Evolutionary conservation across 345 rosid genomes (phyloP), one percentile per base, ranked within the genome.

Genomic region (Capsella bursapastoris): DNA sequence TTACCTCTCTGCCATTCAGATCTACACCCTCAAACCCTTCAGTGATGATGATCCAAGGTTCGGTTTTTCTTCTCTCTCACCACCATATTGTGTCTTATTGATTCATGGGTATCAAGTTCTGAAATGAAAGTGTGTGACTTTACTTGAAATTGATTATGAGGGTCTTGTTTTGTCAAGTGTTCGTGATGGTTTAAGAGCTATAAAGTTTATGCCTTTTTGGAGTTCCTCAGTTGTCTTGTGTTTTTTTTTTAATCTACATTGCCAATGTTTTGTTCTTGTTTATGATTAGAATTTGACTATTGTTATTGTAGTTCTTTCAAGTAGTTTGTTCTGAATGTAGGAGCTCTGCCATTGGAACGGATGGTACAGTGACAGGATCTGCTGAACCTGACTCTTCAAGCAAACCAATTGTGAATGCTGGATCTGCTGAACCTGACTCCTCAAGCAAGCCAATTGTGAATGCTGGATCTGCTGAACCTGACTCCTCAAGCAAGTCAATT

Each of bases 1-100:
- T 41, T 9, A 28, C 3, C 79, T 75, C 68, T 75, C 79, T 9
- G 68, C 73, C 34, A 68, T 75, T 6, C 79, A 75, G 47, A 75
- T 75, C 73, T 75, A 51, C 49, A 75, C 79, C 41, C n/a, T 43
- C 40, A 59, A 40, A 32, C 73, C 73, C 45, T 48, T 57, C 57
- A 8, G 47, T 63, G 35, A 12, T 49, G 35, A 12, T 49, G 72
- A 6, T 48, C 16, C 55, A 48, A 48, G 72, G 72, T 74, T 73
- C 8, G n/a, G 48, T 31, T 13, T 63, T 6, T 27, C 2, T 38
- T 22, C 3, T 56, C 15, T 52, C 35, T 40, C 34, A 6, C 65
- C 2, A 4, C 28, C 32, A 40, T 37, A 0, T 5, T 59, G n/a
- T 65, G 57, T 65, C 34, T 51, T 50, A 35, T 51, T 66, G 34